Evolutionary conservation across 768 basidiomycete species (phyloP).

Genomic region (Termitomyces heimii): DNA sequence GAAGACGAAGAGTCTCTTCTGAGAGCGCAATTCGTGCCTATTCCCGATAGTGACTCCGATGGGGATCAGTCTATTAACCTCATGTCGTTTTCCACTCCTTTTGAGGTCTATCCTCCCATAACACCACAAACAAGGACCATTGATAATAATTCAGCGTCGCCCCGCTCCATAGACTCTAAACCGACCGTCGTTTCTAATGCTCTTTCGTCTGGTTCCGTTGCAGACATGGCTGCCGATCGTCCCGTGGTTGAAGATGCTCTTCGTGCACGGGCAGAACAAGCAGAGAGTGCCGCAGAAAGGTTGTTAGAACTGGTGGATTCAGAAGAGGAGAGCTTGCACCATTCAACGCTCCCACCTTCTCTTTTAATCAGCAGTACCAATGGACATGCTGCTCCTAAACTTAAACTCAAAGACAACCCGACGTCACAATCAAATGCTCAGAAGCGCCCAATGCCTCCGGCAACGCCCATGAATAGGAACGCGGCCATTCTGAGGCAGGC

Average conservation of each 20-base stretch:
- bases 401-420: conserved; percentile 35
- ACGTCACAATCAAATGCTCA: conserved; percentile 27
- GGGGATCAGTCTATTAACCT: conserved; percentile 53
- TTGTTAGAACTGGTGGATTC: conserved; percentile 82
- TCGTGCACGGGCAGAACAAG: conserved; percentile 85
- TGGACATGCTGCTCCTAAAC: conserved; percentile 22
- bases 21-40: conserved; percentile 65
- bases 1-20: conserved; percentile 56
- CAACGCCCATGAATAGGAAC: conserved; percentile 61
- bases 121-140: conserved; percentile 25
- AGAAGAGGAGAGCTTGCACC: conserved; percentile 52
- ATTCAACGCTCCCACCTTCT: conserved; percentile 50
- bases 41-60: conserved; percentile 72
- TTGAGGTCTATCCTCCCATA: conserved; percentile 38
- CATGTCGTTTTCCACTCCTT: conserved; percentile 70
- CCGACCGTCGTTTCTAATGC: conserved; percentile 51
- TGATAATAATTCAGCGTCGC: conserved; percentile 47
- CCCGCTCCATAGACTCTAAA: conserved; percentile 44
- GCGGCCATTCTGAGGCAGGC: conserved; percentile 64
- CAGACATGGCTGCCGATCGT: conserved; percentile 30
- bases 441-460: conserved; percentile 32
- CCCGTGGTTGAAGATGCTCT: conserved; percentile 78
- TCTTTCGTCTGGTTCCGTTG: conserved; percentile 49
- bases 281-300: conserved; percentile 87
- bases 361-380: conserved; percentile 38